Base-by-base conservation (phyloP, 164 flowering plant genomes). In the Stephania yunnanensis region DNA sequence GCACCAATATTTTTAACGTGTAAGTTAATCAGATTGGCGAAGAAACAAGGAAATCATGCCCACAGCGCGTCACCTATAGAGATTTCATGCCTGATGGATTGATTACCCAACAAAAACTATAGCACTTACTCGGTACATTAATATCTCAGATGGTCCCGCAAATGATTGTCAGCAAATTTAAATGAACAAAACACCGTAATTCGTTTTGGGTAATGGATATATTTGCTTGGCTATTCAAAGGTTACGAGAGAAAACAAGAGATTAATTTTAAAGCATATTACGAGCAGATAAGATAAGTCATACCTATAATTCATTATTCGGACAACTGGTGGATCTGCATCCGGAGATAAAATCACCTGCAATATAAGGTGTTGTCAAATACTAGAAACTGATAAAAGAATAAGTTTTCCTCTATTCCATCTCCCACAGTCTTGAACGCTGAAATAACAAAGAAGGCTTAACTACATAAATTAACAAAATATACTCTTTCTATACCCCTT, bases 301-400 rank as follows among this genome's bases (percentile, higher is more conserved):
- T 90, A 92, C 98, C 83, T 88, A 87, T 89, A 94, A 85, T 92
- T 91, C 97, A 94, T 90, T 78, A 94, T 89, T 86, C 80, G 87
- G 79, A 92, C 84, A 74, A 94, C 98, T 9, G 98, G 98, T 76
- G 98, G 98, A 74, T 94, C 95, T 70, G 97, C 92, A 77, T 94
- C 97, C 15, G 95, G 92, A 36, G 96, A 90, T 72, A 94, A 69
- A 81, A 92, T 88, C 53, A 92, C 95, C 98, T 92, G 87, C 74
- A 86, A 73, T 74, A 70, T 42, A 42, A 68, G 68, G 50, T 48
- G 58, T 52, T 20, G 25, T 22, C 66, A 75, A 71, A 45, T 46
- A 46, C 67, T 9, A 74, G 70, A 74, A 67, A 68, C 29, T 36
- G 68, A 6, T 67, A 67, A 36, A 10, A 67, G 19, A 15, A 68